Conservation (phyloP, 192 early-diverging fungal species). For the Dissophora globulifera region DNA sequence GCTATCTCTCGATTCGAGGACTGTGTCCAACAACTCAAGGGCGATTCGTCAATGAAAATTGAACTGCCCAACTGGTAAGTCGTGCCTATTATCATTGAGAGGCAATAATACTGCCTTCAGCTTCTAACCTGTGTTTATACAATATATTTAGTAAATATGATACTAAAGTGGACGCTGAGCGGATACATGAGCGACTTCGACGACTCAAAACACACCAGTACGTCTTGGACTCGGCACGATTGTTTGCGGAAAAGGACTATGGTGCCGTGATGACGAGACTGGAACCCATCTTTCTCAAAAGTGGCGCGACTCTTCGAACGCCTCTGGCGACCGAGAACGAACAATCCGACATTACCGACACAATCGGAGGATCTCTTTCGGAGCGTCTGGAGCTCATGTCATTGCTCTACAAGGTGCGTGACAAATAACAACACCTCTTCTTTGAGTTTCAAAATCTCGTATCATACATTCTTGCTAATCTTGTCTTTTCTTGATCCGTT, state of each 20-base stretch:
- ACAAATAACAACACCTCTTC: neutral
- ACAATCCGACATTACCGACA: slow-evolving; percentile 4
- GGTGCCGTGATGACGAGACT: slow-evolving; percentile 44
- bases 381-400: slow-evolving; percentile 48
- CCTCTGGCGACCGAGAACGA: neutral
- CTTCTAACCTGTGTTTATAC: too few species aligned
- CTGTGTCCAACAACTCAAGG: slow-evolving; percentile 5
- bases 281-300: slow-evolving; percentile 37
- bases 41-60: neutral
- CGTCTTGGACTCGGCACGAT: slow-evolving; percentile 40
- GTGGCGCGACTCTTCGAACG: neutral
- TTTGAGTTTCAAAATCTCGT: neutral
- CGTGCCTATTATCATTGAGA: too few species aligned
- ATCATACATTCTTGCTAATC: neutral
- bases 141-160: slow-evolving; percentile 58
- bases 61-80: slow-evolving; percentile 47
- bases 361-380: slow-evolving; percentile 47
- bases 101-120: too few species aligned
- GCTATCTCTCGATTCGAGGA: slow-evolving; percentile 39
- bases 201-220: slow-evolving; percentile 49
- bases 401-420: slow-evolving; percentile 51
- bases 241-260: slow-evolving; percentile 51
- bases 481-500: neutral
- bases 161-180: slow-evolving; percentile 18
- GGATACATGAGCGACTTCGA: slow-evolving; percentile 26